phyloP scores from a whole-genome alignment of 345 rosid genomes.

The Salix purpurea region DNA sequence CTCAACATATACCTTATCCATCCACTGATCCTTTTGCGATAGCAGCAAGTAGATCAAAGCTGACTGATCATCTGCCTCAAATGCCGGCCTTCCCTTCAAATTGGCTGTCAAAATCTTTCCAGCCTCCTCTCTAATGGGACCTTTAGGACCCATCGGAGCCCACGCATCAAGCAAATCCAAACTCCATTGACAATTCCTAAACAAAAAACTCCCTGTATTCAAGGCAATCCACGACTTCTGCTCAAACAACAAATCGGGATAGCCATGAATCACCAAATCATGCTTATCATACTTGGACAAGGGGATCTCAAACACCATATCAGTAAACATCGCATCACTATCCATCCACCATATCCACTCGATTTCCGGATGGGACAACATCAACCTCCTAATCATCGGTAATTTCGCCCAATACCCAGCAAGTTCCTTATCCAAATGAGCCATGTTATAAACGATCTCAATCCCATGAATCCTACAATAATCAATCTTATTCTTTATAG shows the following conservation, averaged over 20 bases:
- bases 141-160: slow-evolving; percentile 98
- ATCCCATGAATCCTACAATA: slow-evolving; percentile 96
- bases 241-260: slow-evolving; percentile 76
- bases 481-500: slow-evolving; percentile 87
- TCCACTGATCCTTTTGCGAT: slow-evolving; percentile 77
- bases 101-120: slow-evolving; percentile 80
- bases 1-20: slow-evolving; percentile 81
- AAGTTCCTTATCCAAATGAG: slow-evolving; percentile 84
- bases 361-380: slow-evolving; percentile 86
- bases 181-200: slow-evolving; percentile 92
- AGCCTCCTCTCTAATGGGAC: slow-evolving; percentile 76
- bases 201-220: slow-evolving; percentile 90
- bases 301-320: slow-evolving; percentile 85
- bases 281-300: slow-evolving; percentile 52
- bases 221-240: slow-evolving; percentile 93
- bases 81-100: slow-evolving; percentile 83
- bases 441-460: slow-evolving; percentile 94
- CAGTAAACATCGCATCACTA: slow-evolving; percentile 93
- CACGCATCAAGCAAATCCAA: slow-evolving; percentile 88
- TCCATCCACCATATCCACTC: slow-evolving; percentile 99
- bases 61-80: slow-evolving; percentile 94
- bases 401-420: slow-evolving; percentile 97
- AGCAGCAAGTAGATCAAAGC: slow-evolving; percentile 82
- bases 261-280: slow-evolving; percentile 86
- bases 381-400: slow-evolving; percentile 79